A percentile compares a stretch with the other conserved stretches of the same genome.
Conservation (phyloP, 371 early-diverging fungal genomes). For the Mortierella sp. region DNA sequence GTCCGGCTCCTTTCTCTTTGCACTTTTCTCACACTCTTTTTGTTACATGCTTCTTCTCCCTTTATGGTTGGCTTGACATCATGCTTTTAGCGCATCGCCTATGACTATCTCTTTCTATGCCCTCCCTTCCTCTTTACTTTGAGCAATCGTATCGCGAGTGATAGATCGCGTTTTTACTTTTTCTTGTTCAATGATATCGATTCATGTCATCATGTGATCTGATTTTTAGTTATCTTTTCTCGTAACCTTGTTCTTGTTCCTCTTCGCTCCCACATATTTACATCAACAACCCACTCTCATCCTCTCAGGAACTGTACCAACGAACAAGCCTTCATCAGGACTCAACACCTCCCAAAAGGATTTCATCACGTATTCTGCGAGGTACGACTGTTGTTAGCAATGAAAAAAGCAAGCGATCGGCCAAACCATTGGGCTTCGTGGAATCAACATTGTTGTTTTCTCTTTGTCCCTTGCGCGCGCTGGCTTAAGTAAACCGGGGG, state of each 20-base stretch:
- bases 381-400: not conserved
- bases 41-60: not conserved
- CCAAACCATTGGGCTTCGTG: not conserved
- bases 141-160: not conserved
- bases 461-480: not conserved
- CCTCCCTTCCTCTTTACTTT: not conserved
- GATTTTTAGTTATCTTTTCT: not conserved
- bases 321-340: not conserved
- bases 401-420: not conserved
- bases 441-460: not conserved
- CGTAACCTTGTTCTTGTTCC: not conserved
- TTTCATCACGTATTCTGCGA: not conserved
- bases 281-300: not conserved
- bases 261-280: not conserved
- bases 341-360: not conserved
- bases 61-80: not conserved
- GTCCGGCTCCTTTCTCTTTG: not conserved
- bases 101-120: not conserved
- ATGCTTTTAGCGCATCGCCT: not conserved
- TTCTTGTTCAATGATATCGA: not conserved
- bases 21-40: not conserved
- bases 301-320: not conserved
- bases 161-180: not conserved
- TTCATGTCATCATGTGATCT: not conserved
- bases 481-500: not conserved